Evolutionary conservation across 352 stramenopile genomes (phyloP).

Genomic region (Phytophthora sp.): DNA sequence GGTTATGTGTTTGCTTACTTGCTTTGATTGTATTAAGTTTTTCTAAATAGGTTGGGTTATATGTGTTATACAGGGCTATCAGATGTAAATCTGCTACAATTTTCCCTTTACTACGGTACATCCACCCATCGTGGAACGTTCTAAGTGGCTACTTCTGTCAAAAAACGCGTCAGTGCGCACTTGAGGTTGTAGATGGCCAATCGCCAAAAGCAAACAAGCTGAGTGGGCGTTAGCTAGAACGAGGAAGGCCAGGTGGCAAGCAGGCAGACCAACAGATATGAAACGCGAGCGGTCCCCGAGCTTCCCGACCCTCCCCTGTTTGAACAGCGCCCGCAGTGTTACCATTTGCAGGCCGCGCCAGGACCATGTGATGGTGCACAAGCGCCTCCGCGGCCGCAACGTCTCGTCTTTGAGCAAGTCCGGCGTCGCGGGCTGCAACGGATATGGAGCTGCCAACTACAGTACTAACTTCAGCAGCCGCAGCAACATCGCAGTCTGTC

Average conservation of each 20-base stretch:
- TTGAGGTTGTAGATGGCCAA: constrained; percentile 3
- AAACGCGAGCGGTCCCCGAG: constrained; percentile 54
- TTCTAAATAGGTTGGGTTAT: not conserved
- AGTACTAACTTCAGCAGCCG: constrained; percentile 9
- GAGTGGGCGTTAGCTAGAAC: constrained; percentile 2
- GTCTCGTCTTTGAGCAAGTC: constrained; percentile 26
- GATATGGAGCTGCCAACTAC: constrained; percentile 2
- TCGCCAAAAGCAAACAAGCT: constrained; percentile 21
- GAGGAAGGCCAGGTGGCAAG: constrained; percentile 9
- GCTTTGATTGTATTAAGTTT: too few species aligned
- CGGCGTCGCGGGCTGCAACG: not conserved
- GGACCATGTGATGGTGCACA: constrained; percentile 44
- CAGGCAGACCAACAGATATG: constrained; percentile 29
- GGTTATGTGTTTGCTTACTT: too few species aligned
- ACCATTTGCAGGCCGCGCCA: constrained; percentile 38
- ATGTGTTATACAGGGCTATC: not conserved
- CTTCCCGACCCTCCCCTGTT: constrained; percentile 29
- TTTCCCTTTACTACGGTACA: not conserved
- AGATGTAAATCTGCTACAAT: not conserved
- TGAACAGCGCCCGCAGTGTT: constrained; percentile 31
- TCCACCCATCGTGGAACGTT: constrained; percentile 12
- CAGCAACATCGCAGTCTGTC: constrained; percentile 1
- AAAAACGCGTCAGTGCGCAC: constrained; percentile 7
- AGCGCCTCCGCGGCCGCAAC: constrained; percentile 45
- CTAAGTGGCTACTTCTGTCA: constrained; percentile 17